These are phyloP conservation scores for Leishmania lainsoni DNA, from an alignment of 208 protist genomes.

Conservation along the genomic window DNA sequence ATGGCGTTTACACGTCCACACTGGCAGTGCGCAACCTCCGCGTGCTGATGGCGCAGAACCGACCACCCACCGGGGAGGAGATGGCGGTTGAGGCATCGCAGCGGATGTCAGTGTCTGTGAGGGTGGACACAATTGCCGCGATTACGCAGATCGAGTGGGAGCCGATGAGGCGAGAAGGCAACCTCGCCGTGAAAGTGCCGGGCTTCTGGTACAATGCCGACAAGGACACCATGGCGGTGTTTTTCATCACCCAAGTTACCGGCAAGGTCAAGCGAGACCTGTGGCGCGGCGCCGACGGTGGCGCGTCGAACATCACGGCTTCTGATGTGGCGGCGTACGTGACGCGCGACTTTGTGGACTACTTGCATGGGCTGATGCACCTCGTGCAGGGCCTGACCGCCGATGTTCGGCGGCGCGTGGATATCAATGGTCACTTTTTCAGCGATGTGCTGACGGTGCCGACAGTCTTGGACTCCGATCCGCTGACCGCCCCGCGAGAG, in stretches of 20 bases:
- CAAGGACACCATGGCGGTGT: constrained; percentile 65
- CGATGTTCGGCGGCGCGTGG: constrained; percentile 12
- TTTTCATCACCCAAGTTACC: constrained; percentile 52
- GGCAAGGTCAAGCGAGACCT: constrained; percentile 56
- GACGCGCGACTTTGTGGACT: constrained; percentile 78
- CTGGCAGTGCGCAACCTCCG: constrained; percentile 49
- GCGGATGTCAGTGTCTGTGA: constrained; percentile 57
- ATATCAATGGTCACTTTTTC: not conserved
- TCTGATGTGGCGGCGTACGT: constrained; percentile 53
- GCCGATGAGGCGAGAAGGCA: constrained; percentile 66
- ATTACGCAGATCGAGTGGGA: constrained; percentile 86
- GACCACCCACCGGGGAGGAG: constrained; percentile 59
- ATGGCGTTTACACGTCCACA: constrained; percentile 75
- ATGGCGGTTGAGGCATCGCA: constrained; percentile 27
- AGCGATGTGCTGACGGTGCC: not conserved
- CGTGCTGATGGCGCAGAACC: constrained; percentile 53
- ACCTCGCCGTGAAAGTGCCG: constrained; percentile 56
- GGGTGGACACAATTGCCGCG: constrained; percentile 53
- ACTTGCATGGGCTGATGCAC: constrained; percentile 36
- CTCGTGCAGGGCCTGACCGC: constrained; percentile 18
- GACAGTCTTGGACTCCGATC: not conserved
- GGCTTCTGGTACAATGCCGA: constrained; percentile 53
- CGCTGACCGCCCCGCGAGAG: not conserved
- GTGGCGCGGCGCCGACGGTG: constrained; percentile 56
- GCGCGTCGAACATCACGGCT: constrained; percentile 57